These are phyloP conservation scores for Orychophragmus violaceus DNA, from an alignment of 345 rosid species.

Conservation along the genomic window DNA sequence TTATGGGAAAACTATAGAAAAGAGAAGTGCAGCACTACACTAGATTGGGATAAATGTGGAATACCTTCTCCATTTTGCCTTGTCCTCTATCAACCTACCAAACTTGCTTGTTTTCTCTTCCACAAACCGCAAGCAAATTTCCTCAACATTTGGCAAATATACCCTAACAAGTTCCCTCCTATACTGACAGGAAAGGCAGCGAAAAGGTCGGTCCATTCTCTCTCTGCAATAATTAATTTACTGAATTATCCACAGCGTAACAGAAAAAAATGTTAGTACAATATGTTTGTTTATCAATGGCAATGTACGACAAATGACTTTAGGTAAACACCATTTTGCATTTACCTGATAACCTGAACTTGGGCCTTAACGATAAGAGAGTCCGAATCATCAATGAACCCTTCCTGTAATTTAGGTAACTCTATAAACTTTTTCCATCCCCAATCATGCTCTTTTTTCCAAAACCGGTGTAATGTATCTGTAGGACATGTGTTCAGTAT, in stretches of 20 bases:
- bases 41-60: neutral
- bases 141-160: conserved; percentile 82
- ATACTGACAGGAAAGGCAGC: conserved; percentile 80
- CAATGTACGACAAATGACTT: conserved; percentile 8
- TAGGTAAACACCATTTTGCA: conserved; percentile 8
- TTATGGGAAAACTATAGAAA: neutral
- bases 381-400: conserved; percentile 78
- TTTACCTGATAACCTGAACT: conserved; percentile 92
- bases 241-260: neutral
- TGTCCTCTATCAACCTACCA: conserved; percentile 67
- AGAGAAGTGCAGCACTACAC: too few relatives aligned
- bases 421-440: conserved; percentile 98
- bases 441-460: conserved; percentile 96
- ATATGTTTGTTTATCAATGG: neutral
- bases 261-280: neutral
- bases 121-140: conserved; percentile 73
- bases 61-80: conserved; percentile 86
- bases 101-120: conserved; percentile 75
- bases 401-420: conserved; percentile 71
- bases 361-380: conserved; percentile 85
- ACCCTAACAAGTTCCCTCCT: conserved; percentile 94
- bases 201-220: conserved; percentile 83
- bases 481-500: conserved; percentile 25
- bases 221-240: conserved; percentile 44
- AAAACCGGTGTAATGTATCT: conserved; percentile 90